phyloP scores from a whole-genome alignment of 495 filamentous ascomycete genomes.

The Lophium mytilinum region DNA sequence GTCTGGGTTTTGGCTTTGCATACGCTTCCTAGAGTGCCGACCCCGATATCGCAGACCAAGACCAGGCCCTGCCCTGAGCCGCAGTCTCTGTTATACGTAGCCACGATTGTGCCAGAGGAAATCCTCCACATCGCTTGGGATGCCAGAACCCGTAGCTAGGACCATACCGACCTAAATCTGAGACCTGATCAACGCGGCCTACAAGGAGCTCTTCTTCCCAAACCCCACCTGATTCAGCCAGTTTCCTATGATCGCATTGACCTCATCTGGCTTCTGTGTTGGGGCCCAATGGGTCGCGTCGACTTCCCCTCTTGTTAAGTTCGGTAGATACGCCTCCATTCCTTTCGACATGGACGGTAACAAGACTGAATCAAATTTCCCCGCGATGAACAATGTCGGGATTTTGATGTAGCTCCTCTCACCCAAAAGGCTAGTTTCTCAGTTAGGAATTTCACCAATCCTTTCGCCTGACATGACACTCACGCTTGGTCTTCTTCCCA shows the following conservation, averaged over 20 bases:
- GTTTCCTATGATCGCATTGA: constrained; percentile 33
- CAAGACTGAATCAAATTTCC: constrained; percentile 55
- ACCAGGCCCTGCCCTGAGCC: too few species aligned
- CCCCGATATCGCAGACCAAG: too few species aligned
- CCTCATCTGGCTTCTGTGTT: constrained; percentile 32
- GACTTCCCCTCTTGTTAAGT: constrained; percentile 42
- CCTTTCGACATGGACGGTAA: constrained; percentile 55
- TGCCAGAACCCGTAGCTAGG: not conserved
- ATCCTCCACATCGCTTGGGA: not conserved
- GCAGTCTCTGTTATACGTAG: too few species aligned
- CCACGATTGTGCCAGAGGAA: too few species aligned
- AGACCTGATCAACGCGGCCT: not conserved
- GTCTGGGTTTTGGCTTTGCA: too few species aligned
- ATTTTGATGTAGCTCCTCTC: constrained; percentile 43
- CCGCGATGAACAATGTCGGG: constrained; percentile 69
- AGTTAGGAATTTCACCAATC: constrained; percentile 3
- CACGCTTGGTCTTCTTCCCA: constrained; percentile 62
- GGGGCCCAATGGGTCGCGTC: constrained; percentile 37
- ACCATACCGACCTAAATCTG: too few species aligned
- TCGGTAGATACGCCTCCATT: constrained; percentile 59
- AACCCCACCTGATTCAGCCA: constrained; percentile 34
- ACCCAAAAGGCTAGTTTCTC: constrained; percentile 11
- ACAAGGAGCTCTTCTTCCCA: constrained; percentile 32
- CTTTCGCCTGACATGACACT: constrained; percentile 10
- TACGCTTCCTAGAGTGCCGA: too few species aligned